Base-by-base conservation (phyloP, 83 land plant genomes). In the Picea engelmannii region DNA sequence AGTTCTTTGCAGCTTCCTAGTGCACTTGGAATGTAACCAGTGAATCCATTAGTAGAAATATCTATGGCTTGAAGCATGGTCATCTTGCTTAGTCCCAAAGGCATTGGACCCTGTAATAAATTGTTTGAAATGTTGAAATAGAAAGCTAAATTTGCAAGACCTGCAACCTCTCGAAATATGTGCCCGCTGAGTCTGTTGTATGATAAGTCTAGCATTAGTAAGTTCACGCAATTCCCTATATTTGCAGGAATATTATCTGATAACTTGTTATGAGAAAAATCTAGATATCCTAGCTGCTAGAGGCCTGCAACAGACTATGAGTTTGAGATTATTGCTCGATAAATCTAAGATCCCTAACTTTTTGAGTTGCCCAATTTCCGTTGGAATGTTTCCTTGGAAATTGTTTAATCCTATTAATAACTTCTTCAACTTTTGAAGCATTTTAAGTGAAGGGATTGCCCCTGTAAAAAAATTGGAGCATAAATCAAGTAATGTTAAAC, bases 11-110 rank as follows among this genome's bases (percentile, higher is more conserved):
- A 35, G 61, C 44, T 0, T 23, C 0, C 1, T 0, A 47, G 49
- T 47, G 49, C 49, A 47, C 49, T 47, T 47, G 49, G 49, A 47
- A 47, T 47, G 49, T 47, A 47, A 47, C 49, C 49, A 47, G 49
- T 47, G 49, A 47, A 47, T 6, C 9, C 1, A 31, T 92, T 92
- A 62, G 81, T 84, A 23, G 88, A 89, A 16, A 92, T 9, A 79
- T 92, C 89, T 35, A 89, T 86, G 6, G 65, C 85, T 61, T 92
- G 91, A 4, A 86, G 83, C 91, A 87, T 89, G 68, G 74, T 70
- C 79, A 89, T 6, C 60, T 17, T 66, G 2, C 88, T 83, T 67
- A 92, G 24, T 65, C 86, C 91, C 9, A 63, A 40, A 12, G 94
- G 92, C 2, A 90, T 78, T 40, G 78, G 15, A 62, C 92, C 92